phyloP scores from a whole-genome alignment of 371 early-diverging fungal genomes.

The Mortierella sp. region DNA sequence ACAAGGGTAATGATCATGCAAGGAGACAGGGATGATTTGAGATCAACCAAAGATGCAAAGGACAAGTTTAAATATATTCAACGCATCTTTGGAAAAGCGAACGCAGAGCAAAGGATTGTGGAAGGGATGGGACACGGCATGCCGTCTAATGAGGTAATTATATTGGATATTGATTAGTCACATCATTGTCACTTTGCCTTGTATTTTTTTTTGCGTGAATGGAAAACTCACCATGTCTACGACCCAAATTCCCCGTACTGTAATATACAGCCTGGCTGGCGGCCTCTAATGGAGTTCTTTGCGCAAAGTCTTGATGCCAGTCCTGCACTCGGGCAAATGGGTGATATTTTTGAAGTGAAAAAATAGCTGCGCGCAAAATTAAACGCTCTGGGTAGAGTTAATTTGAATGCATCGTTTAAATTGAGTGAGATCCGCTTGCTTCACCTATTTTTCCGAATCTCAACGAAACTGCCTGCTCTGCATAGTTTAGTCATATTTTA shows the following conservation, averaged over 20 bases:
- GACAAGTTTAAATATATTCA: slow-evolving; percentile 56
- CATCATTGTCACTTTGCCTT: background rate
- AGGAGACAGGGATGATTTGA: slow-evolving; percentile 64
- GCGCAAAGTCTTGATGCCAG: slow-evolving; percentile 64
- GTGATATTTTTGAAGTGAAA: slow-evolving; percentile 66
- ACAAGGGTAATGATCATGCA: slow-evolving; percentile 66
- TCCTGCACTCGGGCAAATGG: slow-evolving; percentile 63
- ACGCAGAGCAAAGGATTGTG: slow-evolving; percentile 25
- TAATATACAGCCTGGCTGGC: slow-evolving; percentile 63
- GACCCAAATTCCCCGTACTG: no score
- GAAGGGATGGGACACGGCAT: slow-evolving; percentile 65
- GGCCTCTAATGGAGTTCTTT: slow-evolving; percentile 67
- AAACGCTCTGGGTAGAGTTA: background rate
- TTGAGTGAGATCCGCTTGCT: no score
- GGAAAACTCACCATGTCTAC: no score
- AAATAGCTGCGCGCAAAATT: background rate
- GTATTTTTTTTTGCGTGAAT: no score
- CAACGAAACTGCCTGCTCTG: no score
- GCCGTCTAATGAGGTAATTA: slow-evolving; percentile 60
- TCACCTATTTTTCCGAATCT: no score
- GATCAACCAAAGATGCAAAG: slow-evolving; percentile 60
- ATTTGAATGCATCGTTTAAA: no score
- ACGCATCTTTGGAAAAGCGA: slow-evolving; percentile 31
- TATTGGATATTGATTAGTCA: background rate
- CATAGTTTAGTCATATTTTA: no score